These are phyloP conservation scores for Fusarium citri DNA, from an alignment of 2,329 filamentous ascomycete genomes.

Conservation along the genomic window DNA sequence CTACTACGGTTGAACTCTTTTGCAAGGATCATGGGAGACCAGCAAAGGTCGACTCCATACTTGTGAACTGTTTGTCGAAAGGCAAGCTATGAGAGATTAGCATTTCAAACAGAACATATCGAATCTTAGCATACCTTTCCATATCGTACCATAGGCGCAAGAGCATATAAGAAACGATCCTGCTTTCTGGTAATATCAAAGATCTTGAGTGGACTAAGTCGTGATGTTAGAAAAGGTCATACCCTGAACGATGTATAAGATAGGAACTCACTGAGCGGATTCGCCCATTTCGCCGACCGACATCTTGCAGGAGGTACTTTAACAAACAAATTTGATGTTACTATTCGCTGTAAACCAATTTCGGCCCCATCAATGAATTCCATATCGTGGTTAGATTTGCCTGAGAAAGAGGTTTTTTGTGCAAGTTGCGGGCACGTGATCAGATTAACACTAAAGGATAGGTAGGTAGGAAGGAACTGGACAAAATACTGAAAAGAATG, in stretches of 20 bases:
- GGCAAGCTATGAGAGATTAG: slow-evolving; percentile 63
- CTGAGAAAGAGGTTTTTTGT: slow-evolving; percentile 37
- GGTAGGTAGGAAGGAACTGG: not conserved
- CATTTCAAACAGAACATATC: not conserved
- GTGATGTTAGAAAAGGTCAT: slow-evolving; percentile 28
- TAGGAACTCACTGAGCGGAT: slow-evolving; percentile 40
- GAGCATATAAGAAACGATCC: slow-evolving; percentile 66
- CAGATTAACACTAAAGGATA: not conserved
- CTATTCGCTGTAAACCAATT: not conserved
- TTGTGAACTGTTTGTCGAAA: slow-evolving; percentile 75
- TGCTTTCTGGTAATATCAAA: slow-evolving; percentile 66
- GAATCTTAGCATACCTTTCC: slow-evolving; percentile 58
- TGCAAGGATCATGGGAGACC: slow-evolving; percentile 78
- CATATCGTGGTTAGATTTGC: not conserved
- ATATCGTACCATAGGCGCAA: slow-evolving; percentile 76
- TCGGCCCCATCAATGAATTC: not conserved
- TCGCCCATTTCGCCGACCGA: slow-evolving; percentile 29
- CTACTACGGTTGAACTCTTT: slow-evolving; percentile 75
- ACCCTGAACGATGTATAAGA: slow-evolving; percentile 31
- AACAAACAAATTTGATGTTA: not conserved
- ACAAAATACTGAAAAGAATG: not conserved
- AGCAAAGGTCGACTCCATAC: slow-evolving; percentile 74
- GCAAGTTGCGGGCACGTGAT: slow-evolving; percentile 35
- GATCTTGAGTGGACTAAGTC: slow-evolving; percentile 65
- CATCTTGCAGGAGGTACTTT: slow-evolving; percentile 15